phyloP scores from a whole-genome alignment of 192 early-diverging fungal species.

The Coemansia sp. region DNA sequence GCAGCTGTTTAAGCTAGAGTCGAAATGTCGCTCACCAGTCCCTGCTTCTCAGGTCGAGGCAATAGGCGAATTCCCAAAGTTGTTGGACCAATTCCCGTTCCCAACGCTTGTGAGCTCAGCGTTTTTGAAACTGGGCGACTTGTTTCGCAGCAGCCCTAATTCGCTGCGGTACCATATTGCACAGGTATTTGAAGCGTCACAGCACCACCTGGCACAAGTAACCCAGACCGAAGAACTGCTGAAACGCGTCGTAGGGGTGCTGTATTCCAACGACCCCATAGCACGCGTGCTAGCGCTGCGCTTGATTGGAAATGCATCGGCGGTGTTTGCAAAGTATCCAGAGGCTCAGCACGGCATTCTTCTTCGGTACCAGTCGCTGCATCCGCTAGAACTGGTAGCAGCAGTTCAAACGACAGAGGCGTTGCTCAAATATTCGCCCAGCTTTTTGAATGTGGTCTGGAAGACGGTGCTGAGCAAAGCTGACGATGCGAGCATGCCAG shows the following conservation, averaged over 20 bases:
- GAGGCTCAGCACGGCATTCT: slow-evolving; percentile 56
- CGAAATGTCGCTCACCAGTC: slow-evolving; percentile 37
- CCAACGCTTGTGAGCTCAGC: slow-evolving; percentile 53
- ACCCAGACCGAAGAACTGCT: slow-evolving; percentile 50
- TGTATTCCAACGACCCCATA: slow-evolving; percentile 54
- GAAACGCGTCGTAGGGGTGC: slow-evolving; percentile 46
- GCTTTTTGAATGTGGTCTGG: slow-evolving; percentile 49
- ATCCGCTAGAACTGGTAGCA: slow-evolving; percentile 52
- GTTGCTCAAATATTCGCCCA: slow-evolving; percentile 47
- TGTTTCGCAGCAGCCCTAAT: slow-evolving; percentile 49
- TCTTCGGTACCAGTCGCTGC: slow-evolving; percentile 44
- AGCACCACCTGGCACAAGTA: slow-evolving; percentile 42
- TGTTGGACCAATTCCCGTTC: slow-evolving; percentile 55
- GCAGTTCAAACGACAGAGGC: slow-evolving; percentile 50
- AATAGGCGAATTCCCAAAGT: slow-evolving; percentile 49
- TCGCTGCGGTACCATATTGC: slow-evolving; percentile 52
- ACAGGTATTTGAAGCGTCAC: slow-evolving; percentile 42
- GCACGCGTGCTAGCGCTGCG: slow-evolving; percentile 52
- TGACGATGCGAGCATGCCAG: slow-evolving; percentile 21
- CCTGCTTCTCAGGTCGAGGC: slow-evolving; percentile 49
- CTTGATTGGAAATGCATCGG: slow-evolving; percentile 48
- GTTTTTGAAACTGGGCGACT: slow-evolving; percentile 54
- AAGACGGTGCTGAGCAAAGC: slow-evolving; percentile 45
- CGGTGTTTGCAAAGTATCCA: slow-evolving; percentile 44
- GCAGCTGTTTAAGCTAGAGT: slow-evolving; percentile 52